Evolutionary conservation across 1,139 yeast species (phyloP).

Genomic region (Pichia sp.): DNA sequence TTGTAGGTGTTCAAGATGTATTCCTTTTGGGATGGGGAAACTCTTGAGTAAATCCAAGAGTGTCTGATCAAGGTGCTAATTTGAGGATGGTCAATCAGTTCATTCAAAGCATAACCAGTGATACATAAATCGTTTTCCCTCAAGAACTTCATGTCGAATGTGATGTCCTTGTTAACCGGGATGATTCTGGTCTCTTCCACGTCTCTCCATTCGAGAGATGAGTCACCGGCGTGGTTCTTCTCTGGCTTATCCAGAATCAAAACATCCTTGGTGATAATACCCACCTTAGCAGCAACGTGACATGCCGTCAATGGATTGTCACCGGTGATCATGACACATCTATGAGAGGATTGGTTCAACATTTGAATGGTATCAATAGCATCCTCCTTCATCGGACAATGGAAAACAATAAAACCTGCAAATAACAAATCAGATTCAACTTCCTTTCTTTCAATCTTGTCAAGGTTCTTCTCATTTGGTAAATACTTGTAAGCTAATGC

Average conservation of each 20-base stretch:
- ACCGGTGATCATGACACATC: conserved; percentile 97
- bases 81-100: conserved; percentile 54
- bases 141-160: conserved; percentile 52
- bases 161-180: conserved; percentile 53
- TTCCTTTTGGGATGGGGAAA: conserved; percentile 94
- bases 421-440: conserved; percentile 71
- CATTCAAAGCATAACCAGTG: conserved; percentile 84
- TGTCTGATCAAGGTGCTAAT: conserved; percentile 69
- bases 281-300: conserved; percentile 93
- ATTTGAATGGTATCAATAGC: conserved; percentile 85
- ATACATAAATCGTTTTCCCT: conserved; percentile 78
- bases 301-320: conserved; percentile 98
- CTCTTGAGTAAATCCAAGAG: conserved; percentile 98
- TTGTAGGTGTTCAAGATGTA: conserved; percentile 78
- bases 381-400: conserved; percentile 91
- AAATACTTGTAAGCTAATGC: conserved; percentile 84
- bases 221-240: conserved; percentile 39
- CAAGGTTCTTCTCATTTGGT: conserved; percentile 41
- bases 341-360: conserved; percentile 93
- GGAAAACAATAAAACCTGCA: conserved; percentile 95
- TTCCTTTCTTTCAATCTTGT: conserved; percentile 57
- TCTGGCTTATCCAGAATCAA: conserved; percentile 85
- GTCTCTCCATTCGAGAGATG: conserved; percentile 76
- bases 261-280: conserved; percentile 73
- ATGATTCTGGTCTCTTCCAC: conserved; percentile 69